Evolutionary conservation across 345 rosid genomes (phyloP), one percentile per base, ranked within the genome.

Genomic region (Cardamine chenopodiifolia): DNA sequence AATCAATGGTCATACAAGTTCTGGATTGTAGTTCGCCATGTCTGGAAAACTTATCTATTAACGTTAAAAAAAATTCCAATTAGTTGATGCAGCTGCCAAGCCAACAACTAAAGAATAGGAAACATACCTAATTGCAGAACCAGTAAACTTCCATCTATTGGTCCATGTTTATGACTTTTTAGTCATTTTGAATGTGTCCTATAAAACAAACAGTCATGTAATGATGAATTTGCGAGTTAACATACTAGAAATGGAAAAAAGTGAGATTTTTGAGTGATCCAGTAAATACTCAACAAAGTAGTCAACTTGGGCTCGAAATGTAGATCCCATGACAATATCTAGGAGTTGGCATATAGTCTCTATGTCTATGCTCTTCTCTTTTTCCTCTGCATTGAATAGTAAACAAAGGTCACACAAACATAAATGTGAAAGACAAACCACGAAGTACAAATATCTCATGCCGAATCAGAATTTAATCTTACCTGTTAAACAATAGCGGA

Each of bases 1-100:
- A 77, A 95, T 65, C 88, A 95, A 80, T 5, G 99, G 99, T 98
- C 99, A 95, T 14, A 98, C 98, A 19, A 92, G 99, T 74, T 85
- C 86, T 26, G 97, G 96, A 82, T 95, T 84, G 32, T 95, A 95
- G 72, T 90, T 83, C 49, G 66, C 49, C 62, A 90, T 76, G 23
- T 89, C 98, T 2, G 99, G 98, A 86, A 95, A 92, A 79, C 89
- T 88, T 77, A 92, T 95, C 98, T 95, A 92, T 75, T 67, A 37
- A 69, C 71, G 28, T 20, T n/a, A 72, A 4, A 77, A 73, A 47
- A 10, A 66, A 76, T 55, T 8, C 22, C 2, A 44, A 17, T 66
- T 66, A 22, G 44, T 2, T 18, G 28, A 68, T 67, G 49, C 22
- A 67, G 25, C 47, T 45, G 44, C 64, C 32, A 60, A 8, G 26